Base-by-base conservation (phyloP, 202 grass and related monocot species). In the Brachypodium distachyon region DNA sequence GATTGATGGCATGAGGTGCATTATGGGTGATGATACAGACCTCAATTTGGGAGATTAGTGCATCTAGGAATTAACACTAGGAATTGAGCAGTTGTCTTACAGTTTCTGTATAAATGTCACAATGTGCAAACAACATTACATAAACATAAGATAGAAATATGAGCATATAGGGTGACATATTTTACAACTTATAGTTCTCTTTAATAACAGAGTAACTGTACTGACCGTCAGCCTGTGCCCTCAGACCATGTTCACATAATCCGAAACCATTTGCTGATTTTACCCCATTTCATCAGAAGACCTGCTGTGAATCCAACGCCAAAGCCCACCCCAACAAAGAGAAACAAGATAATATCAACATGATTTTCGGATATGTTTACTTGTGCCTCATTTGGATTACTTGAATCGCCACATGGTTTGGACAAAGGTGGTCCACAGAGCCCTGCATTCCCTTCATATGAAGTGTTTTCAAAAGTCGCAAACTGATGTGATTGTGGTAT, bases 391-490 rank as follows among this genome's bases (percentile, higher is more conserved):
- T 36, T 36, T 36, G 33, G 33, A 36, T 36, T 18, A 11, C 32
- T 29, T 13, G n/a, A 13, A 40, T 4, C 0, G 0, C 42, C 33
- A 43, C 78, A 88, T 34, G 26, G 32, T n/a, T 72, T 27, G 1
- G 63, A 28, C 9, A 90, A 37, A 21, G 64, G 91, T 4, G 0
- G 7, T 33, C 87, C 85, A 2, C 87, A 94, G 0, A 94, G 18
- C 19, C 77, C 44, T 11, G 28, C 1, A 39, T 93, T 87, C 2
- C 85, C 81, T 23, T 62, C n/a, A 33, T 70, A 94, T 4, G 82
- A 90, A 13, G 7, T 17, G 18, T 63, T 73, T 10, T 19, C 14
- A 46, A 94, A 94, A 32, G 85, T 94, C 3, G 4, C 16, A 51
- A 94, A 84, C 19, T 88, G 88, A 4, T 0, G 1, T 0, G 0